Evolutionary conservation across 345 rosid species (phyloP).

Genomic region (Citrus mangshanensis): DNA sequence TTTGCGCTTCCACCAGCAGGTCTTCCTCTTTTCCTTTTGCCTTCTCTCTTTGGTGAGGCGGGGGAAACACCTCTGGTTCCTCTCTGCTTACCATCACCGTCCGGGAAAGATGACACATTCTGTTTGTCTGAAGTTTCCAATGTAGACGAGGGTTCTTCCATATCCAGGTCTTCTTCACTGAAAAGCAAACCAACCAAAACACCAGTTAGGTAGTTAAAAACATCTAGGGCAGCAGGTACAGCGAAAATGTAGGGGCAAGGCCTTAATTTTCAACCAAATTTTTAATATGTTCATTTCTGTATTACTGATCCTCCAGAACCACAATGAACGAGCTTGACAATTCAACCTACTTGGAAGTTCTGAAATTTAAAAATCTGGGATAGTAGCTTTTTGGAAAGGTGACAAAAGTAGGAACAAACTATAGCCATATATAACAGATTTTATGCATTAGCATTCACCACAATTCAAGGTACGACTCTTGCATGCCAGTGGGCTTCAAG

Average conservation of each 20-base stretch:
- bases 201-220: neutral
- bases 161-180: slow-evolving; percentile 41
- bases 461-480: slow-evolving; percentile 35
- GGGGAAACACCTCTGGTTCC: slow-evolving; percentile 7
- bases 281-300: neutral
- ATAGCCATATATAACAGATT: neutral
- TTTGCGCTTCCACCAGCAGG: slow-evolving; percentile 41
- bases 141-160: slow-evolving; percentile 22
- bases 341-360: neutral
- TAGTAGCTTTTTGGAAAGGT: neutral
- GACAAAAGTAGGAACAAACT: neutral
- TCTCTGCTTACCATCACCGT: slow-evolving; percentile 10
- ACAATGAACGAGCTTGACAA: too few relatives aligned
- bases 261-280: neutral
- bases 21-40: slow-evolving; percentile 53
- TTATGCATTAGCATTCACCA: slow-evolving; percentile 33
- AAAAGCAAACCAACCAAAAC: slow-evolving; percentile 11
- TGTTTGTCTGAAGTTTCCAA: slow-evolving; percentile 14
- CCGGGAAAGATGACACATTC: slow-evolving; percentile 4
- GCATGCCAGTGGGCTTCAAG: slow-evolving; percentile 50
- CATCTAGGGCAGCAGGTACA: neutral
- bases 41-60: slow-evolving; percentile 26
- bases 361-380: neutral
- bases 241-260: neutral
- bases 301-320: neutral